Conservation (phyloP, 306 rosid species). For the Gastrolobium bilobum region DNA sequence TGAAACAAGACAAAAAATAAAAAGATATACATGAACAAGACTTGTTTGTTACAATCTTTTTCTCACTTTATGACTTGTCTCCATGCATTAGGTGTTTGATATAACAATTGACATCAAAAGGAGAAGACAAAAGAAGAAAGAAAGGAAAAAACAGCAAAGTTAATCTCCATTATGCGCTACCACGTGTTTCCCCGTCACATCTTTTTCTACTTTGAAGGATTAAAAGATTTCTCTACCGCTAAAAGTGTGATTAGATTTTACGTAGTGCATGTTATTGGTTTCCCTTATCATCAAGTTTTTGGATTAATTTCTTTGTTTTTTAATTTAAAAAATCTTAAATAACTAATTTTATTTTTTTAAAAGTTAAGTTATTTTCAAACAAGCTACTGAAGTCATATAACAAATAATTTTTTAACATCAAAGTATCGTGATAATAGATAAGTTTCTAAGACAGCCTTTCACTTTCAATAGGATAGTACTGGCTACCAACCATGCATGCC, state of each 20-base stretch:
- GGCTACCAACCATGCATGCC: not conserved
- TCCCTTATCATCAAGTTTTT: no score
- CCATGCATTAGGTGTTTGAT: not conserved
- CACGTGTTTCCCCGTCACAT: slow-evolving; percentile 17
- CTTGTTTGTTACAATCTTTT: not conserved
- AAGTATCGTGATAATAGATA: no score
- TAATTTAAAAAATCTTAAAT: no score
- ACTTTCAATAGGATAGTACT: not conserved
- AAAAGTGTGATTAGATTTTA: no score
- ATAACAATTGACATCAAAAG: slow-evolving; percentile 27
- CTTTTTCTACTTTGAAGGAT: slow-evolving; percentile 6
- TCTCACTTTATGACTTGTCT: slow-evolving; percentile 26
- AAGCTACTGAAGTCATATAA: no score
- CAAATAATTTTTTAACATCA: no score
- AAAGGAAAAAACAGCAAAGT: not conserved
- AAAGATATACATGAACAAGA: not conserved
- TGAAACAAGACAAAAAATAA: not conserved
- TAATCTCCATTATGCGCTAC: slow-evolving; percentile 9
- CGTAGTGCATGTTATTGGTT: no score
- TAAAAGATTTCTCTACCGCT: no score
- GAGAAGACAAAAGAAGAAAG: slow-evolving; percentile 26
- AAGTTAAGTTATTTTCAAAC: no score
- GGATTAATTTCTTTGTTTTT: no score
- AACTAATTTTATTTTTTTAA: no score
- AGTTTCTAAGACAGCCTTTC: not conserved